Percentiles rank a stretch among this genome's conserved stretches.
Conservation (phyloP, 2,329 filamentous ascomycete genomes). For the Xylariaceae sp. region DNA sequence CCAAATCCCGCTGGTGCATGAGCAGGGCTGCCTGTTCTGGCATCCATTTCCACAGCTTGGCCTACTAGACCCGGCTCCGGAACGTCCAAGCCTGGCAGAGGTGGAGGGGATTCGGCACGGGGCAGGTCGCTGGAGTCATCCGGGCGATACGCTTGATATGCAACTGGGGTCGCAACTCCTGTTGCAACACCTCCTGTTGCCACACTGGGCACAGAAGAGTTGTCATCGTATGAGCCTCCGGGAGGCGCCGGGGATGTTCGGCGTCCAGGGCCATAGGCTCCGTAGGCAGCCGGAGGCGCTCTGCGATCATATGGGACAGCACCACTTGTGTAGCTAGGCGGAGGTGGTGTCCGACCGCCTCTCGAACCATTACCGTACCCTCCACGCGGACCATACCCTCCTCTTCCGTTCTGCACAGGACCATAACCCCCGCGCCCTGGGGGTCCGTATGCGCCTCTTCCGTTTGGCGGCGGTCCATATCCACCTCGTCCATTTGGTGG, state of each 20-base stretch:
- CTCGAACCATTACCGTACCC: conserved; percentile 11
- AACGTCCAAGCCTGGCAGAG: conserved; percentile 44
- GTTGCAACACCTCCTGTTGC: conserved; percentile 31
- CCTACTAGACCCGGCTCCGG: conserved; percentile 39
- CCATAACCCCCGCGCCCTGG: conserved; percentile 28
- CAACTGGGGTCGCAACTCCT: conserved; percentile 23
- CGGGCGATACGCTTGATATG: conserved; percentile 41
- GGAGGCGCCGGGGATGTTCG: conserved; percentile 35
- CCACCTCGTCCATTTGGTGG: conserved; percentile 42
- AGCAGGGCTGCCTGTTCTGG: conserved; percentile 51
- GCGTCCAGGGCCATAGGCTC: conserved; percentile 27
- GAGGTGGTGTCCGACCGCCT: conserved; percentile 27
- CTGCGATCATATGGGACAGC: conserved; percentile 31
- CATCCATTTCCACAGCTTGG: conserved; percentile 77
- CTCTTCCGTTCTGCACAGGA: conserved; percentile 33
- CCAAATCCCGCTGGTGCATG: conserved; percentile 38
- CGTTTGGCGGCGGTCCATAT: conserved; percentile 36
- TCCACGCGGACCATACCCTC: conserved; percentile 17
- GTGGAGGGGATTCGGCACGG: conserved; percentile 60
- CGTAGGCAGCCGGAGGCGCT: conserved; percentile 25
- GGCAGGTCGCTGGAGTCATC: conserved; percentile 43
- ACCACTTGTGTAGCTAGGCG: conserved; percentile 41
- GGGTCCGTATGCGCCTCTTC: conserved; percentile 32
- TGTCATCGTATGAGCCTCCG: conserved; percentile 34
- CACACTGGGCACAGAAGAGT: conserved; percentile 34